Evolutionary conservation across 176 grass and related monocot species (phyloP), one percentile per base, ranked within the genome.

Genomic region (Areca catechu): DNA sequence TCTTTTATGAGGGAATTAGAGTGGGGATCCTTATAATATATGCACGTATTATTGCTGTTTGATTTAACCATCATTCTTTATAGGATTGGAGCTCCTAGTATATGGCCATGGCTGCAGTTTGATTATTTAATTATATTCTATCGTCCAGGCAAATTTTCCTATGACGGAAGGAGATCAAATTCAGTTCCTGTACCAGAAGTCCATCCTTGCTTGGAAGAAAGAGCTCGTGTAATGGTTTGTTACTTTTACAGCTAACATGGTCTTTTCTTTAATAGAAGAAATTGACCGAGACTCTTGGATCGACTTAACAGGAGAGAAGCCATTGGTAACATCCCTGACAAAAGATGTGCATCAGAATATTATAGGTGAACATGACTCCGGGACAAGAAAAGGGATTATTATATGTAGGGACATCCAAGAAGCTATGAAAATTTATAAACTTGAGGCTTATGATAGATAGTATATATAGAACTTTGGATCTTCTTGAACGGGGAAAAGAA

Each of bases 261-360:
- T 28, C 43, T 48, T 27, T 59, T 70, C 20, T 60, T 51, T 50
- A 50, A n/a, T 20, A 10, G 15, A 60, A 49, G 14, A 0, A 19
- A 28, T 70, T 70, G 56, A 70, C 47, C 25, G 7, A 23, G 34
- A 43, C 34, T 43, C 34, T 70, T 59, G 21, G 67, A 70, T 56
- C 65, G n/a, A 22, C 24, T 20, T 16, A 56, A 43, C 18, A 48
- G 3, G 1, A 30, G 19, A 51, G 17, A 15, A 53, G 52, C 23
- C 14, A 34, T 7, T 16, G 22, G n/a, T 56, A 47, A 30, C 19
- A 37, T 57, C 20, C 34, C 34, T 12, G 15, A 9, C 15, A 56
- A 56, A 47, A 53, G 7, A 37, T 68, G 25, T 22, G 37, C 1
- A 56, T 30, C 9, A 56, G 19, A 34, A 54, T 68, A 68, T 37